phyloP scores from a whole-genome alignment of 2,329 filamentous ascomycete genomes.

The Dryadomyces quercus-mongolicae region DNA sequence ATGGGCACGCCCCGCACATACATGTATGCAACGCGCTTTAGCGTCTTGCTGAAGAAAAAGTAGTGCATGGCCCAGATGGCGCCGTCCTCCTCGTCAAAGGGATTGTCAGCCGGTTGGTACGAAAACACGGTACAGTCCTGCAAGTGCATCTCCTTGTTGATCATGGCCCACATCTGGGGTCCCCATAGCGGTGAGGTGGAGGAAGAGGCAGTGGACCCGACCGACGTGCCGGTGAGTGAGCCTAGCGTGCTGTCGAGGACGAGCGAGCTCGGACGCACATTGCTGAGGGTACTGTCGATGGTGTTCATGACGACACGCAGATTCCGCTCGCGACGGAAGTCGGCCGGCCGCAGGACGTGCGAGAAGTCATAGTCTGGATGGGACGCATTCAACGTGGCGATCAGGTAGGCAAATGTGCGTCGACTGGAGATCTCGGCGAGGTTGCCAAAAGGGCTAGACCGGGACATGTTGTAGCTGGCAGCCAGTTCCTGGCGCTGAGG shows the following conservation, averaged over 20 bases:
- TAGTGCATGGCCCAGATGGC: conserved; percentile 94
- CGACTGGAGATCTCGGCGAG: conserved; percentile 80
- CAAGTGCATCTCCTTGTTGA: conserved; percentile 90
- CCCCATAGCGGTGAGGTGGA: conserved; percentile 60
- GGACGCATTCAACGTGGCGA: conserved; percentile 90
- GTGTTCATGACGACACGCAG: conserved; percentile 73
- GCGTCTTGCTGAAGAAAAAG: conserved; percentile 91
- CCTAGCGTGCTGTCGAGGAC: conserved; percentile 26
- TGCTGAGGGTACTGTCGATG: conserved; percentile 78
- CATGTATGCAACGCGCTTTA: conserved; percentile 88
- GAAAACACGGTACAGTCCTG: conserved; percentile 82
- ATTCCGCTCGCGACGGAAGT: conserved; percentile 78
- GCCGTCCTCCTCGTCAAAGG: conserved; percentile 83
- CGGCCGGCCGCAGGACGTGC: conserved; percentile 73
- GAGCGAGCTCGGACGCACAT: conserved; percentile 56
- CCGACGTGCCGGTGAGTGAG: conserved; percentile 28
- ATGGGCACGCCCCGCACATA: conserved; percentile 83
- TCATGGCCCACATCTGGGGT: conserved; percentile 78
- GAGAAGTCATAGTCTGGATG: conserved; percentile 98
- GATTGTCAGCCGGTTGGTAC: conserved; percentile 80
- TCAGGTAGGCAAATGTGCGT: conserved; percentile 88
- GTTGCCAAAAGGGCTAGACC: conserved; percentile 83
- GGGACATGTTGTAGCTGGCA: conserved; percentile 59
- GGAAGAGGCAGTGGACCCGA: conserved; percentile 18
- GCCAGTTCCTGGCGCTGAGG: conserved; percentile 63